These are phyloP conservation scores for Diddensiella caesifluorescens DNA, from an alignment of 805 yeast species.

Conservation along the genomic window DNA sequence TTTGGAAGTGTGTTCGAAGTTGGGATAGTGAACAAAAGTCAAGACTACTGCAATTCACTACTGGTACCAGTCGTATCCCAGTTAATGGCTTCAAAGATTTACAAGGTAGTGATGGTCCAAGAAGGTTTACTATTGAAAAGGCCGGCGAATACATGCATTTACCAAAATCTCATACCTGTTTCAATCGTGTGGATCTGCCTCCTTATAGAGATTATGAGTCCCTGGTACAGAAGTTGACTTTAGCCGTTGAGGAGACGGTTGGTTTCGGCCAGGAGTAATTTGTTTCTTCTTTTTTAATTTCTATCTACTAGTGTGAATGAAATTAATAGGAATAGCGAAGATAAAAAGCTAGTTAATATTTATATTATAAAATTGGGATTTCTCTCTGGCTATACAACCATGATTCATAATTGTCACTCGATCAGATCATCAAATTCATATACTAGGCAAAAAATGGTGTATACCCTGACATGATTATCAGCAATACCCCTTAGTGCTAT, in stretches of 20 bases:
- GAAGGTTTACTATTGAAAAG: constrained; percentile 96
- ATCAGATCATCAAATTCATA: no score
- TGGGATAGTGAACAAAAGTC: constrained; percentile 98
- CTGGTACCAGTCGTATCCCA: constrained; percentile 98
- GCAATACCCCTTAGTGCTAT: no score
- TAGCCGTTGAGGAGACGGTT: constrained; percentile 98
- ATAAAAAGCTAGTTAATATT: background rate
- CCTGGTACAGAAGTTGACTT: constrained; percentile 80
- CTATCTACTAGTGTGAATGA: constrained; percentile 1
- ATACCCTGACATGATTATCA: no score
- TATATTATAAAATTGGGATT: no score
- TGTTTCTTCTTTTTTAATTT: background rate
- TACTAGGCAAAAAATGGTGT: no score
- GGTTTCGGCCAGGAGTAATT: constrained; percentile 94
- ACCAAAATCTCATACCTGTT: constrained; percentile 98
- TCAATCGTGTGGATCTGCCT: constrained; percentile 97
- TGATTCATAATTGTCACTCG: no score
- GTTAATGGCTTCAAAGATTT: constrained; percentile 98
- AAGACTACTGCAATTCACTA: constrained; percentile 89
- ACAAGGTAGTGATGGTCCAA: constrained; percentile 99
- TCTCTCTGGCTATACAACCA: no score
- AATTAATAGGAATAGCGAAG: background rate
- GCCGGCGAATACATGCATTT: constrained; percentile 90
- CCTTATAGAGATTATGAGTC: constrained; percentile 82
- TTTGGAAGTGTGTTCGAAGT: constrained; percentile 88